Evolutionary conservation across 495 filamentous ascomycete genomes (phyloP), one percentile per base, ranked within the genome.

Genomic region (Clavariopsis aquatica): DNA sequence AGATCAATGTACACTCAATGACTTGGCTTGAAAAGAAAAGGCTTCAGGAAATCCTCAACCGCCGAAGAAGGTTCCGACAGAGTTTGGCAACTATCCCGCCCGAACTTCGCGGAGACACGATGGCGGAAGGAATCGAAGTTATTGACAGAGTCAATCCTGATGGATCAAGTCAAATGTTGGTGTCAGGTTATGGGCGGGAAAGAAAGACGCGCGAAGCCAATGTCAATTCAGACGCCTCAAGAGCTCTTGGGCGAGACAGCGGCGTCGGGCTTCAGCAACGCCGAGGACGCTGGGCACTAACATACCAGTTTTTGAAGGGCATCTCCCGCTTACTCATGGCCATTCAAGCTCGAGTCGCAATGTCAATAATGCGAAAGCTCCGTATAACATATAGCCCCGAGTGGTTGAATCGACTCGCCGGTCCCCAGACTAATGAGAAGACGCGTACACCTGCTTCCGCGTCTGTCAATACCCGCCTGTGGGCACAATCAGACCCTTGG

Each of bases 11-110:
- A 10, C 83, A 85, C 38, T 78, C 79, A n/a, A 86, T 87, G 78
- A 98, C 95, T 0, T 98, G 94, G 94, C 78, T 98, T 12, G 94
- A 98, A 68, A 87, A 89, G 47, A 92, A 96, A 46, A 82, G 92
- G 23, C 75, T 86, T 8, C 78, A 76, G 45, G 84, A 89, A 64
- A 73, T 94, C 17, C 13, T 69, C 12, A 49, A 52, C 36, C 63
- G 68, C 43, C 57, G 71, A 64, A 53, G 62, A 54, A 38, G 66
- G 38, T 41, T 63, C 26, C 60, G 61, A 54, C 56, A 66, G 60
- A 63, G 49, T 12, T 52, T 73, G 12, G 51, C 71, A 26, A 52
- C 57, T 6, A 60, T 73, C 12, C 69, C 69, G 0, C 49, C 59
- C 5, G 71, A 73, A 38, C 59, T 77, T 12, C 73, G 70, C 6